A percentile compares a stretch with the other conserved stretches of the same genome.
Conservation (phyloP, 2,329 filamentous ascomycete species). For the Mycogone perniciosa region DNA sequence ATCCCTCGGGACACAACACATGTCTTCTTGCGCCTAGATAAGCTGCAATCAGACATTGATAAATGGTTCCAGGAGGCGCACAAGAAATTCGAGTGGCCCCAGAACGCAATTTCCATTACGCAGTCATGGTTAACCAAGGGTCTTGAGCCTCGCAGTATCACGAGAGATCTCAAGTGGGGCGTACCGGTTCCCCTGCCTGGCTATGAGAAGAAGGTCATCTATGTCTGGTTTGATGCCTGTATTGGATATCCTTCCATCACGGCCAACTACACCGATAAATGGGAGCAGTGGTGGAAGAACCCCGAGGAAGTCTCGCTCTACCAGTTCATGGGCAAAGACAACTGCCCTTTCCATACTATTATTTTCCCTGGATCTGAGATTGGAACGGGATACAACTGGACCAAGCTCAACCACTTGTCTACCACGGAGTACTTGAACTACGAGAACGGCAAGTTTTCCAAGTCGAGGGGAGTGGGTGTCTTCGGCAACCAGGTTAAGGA, state of each 20-base stretch:
- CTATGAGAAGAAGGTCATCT: slow-evolving; percentile 66
- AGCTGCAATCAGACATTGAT: slow-evolving; percentile 69
- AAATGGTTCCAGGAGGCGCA: slow-evolving; percentile 71
- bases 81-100: slow-evolving; percentile 68
- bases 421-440: slow-evolving; percentile 86
- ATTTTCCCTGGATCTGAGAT: slow-evolving; percentile 87
- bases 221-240: slow-evolving; percentile 89
- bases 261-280: slow-evolving; percentile 78
- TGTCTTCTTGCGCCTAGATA: slow-evolving; percentile 81
- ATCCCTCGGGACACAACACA: slow-evolving; percentile 81
- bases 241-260: slow-evolving; percentile 96
- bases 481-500: slow-evolving; percentile 87
- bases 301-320: slow-evolving; percentile 82
- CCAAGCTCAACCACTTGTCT: slow-evolving; percentile 78
- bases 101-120: slow-evolving; percentile 70
- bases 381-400: slow-evolving; percentile 81
- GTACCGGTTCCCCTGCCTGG: slow-evolving; percentile 47
- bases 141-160: slow-evolving; percentile 80
- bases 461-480: slow-evolving; percentile 81
- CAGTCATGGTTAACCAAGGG: slow-evolving; percentile 79
- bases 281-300: slow-evolving; percentile 93
- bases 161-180: slow-evolving; percentile 89
- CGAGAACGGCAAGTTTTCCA: slow-evolving; percentile 86
- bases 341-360: slow-evolving; percentile 66
- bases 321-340: slow-evolving; percentile 86